Percentiles rank a stretch among this genome's conserved stretches.
Conservation (phyloP, 2,329 filamentous ascomycete species). For the Cercospora sp. region DNA sequence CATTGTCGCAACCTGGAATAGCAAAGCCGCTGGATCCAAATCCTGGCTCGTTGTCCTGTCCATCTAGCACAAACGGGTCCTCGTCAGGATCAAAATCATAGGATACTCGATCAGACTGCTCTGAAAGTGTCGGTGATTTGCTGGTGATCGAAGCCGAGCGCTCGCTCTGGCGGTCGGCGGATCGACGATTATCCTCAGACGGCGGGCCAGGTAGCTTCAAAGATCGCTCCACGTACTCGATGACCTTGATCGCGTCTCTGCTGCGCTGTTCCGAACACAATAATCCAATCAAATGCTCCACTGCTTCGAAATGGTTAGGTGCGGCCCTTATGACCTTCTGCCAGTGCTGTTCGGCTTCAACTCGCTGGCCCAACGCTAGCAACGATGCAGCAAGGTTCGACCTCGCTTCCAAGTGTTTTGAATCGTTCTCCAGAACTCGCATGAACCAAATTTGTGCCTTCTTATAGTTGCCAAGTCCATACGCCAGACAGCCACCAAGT, state of each 20-base stretch:
- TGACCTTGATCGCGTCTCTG: slow-evolving; percentile 81
- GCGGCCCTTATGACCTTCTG: slow-evolving; percentile 76
- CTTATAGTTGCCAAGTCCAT: slow-evolving; percentile 81
- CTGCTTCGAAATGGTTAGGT: slow-evolving; percentile 89
- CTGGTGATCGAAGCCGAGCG: slow-evolving; percentile 57
- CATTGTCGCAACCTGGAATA: slow-evolving; percentile 83
- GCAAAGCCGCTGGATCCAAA: slow-evolving; percentile 82
- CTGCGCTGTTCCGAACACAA: slow-evolving; percentile 79
- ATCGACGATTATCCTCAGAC: slow-evolving; percentile 50
- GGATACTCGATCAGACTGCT: slow-evolving; percentile 56
- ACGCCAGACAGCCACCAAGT: slow-evolving; percentile 85
- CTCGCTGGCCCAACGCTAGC: slow-evolving; percentile 75
- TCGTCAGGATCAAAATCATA: slow-evolving; percentile 58
- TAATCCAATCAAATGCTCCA: slow-evolving; percentile 88
- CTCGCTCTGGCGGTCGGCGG: slow-evolving; percentile 59
- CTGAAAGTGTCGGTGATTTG: slow-evolving; percentile 55
- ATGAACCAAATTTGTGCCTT: slow-evolving; percentile 74
- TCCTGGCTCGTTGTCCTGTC: slow-evolving; percentile 51
- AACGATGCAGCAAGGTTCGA: slow-evolving; percentile 91
- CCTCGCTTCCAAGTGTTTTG: slow-evolving; percentile 81
- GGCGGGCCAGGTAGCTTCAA: slow-evolving; percentile 52
- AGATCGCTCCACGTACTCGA: slow-evolving; percentile 77
- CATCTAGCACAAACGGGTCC: slow-evolving; percentile 39
- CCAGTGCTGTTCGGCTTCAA: slow-evolving; percentile 87
- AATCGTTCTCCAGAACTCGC: slow-evolving; percentile 62